phyloP scores from a whole-genome alignment of 2,329 filamentous ascomycete species.

The Epichloe gansuensis region DNA sequence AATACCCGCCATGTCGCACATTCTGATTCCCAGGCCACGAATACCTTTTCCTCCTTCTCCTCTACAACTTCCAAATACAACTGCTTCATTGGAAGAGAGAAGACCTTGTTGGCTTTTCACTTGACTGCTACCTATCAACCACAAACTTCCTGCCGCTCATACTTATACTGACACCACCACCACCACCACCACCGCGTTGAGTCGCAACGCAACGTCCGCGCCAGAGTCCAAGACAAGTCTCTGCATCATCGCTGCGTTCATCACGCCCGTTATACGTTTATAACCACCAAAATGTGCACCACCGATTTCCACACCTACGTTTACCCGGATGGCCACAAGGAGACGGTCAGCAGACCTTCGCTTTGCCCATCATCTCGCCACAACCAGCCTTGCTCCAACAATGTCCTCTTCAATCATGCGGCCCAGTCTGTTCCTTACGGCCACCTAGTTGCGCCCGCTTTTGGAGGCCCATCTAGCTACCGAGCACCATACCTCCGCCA shows the following conservation, averaged over 20 bases:
- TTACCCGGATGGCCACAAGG: conserved; percentile 31
- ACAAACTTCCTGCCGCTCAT: too few relatives aligned
- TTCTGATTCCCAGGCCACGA: conserved; percentile 2
- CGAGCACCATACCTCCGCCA: conserved; percentile 14
- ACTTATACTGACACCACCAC: neutral
- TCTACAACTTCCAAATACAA: neutral
- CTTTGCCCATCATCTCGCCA: conserved; percentile 28
- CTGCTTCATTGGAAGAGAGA: too few relatives aligned
- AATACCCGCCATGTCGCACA: neutral
- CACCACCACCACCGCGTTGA: neutral
- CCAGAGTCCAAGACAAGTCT: neutral
- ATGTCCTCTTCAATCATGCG: conserved; percentile 30
- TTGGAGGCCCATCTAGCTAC: neutral
- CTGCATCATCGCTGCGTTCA: neutral
- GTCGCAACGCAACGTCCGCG: neutral
- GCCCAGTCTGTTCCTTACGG: conserved; percentile 21
- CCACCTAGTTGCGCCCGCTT: conserved; percentile 13
- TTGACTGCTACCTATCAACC: too few relatives aligned
- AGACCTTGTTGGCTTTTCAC: too few relatives aligned
- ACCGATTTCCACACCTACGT: conserved; percentile 34
- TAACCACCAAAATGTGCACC: conserved; percentile 34
- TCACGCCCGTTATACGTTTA: neutral
- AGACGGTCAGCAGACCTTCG: conserved; percentile 22
- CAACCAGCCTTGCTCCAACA: conserved; percentile 29
- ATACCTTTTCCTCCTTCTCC: neutral